phyloP scores from a whole-genome alignment of 1,284 basidiomycete genomes.

The Microbotryomycetes sp. region DNA sequence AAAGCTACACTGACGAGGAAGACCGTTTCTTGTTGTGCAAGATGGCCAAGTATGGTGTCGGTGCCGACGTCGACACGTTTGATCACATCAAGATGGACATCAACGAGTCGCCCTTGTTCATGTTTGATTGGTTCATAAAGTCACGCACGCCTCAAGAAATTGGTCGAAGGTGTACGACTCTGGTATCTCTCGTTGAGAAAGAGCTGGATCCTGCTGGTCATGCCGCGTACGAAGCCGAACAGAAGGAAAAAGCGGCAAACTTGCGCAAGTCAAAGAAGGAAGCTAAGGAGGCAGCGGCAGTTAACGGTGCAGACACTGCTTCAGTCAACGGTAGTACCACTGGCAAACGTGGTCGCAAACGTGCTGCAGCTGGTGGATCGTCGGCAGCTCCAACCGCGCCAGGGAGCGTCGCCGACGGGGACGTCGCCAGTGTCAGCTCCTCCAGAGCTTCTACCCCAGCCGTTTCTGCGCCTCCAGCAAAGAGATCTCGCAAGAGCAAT shows the following conservation, averaged over 20 bases:
- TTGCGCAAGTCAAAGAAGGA: conserved; percentile 11
- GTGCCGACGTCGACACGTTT: conserved; percentile 84
- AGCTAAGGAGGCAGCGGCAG: not conserved
- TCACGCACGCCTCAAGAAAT: conserved; percentile 86
- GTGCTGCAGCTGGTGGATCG: conserved; percentile 3
- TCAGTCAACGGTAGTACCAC: not conserved
- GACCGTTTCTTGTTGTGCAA: conserved; percentile 91
- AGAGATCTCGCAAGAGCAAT: conserved; percentile 15
- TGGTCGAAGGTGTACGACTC: conserved; percentile 78
- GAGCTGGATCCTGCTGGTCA: conserved; percentile 48
- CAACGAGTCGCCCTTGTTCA: conserved; percentile 89
- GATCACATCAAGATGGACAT: conserved; percentile 96
- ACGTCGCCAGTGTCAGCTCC: not conserved
- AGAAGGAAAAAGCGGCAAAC: conserved; percentile 2
- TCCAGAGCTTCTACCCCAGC: conserved; percentile 26
- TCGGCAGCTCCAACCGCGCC: not conserved
- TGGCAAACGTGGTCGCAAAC: conserved; percentile 6
- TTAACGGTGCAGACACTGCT: not conserved
- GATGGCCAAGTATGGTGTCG: conserved; percentile 85
- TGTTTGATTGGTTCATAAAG: conserved; percentile 98
- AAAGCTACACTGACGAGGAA: conserved; percentile 93
- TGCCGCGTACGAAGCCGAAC: not conserved
- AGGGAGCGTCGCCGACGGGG: conserved; percentile 4
- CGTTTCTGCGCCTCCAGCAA: conserved; percentile 12
- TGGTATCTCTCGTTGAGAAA: conserved; percentile 87